Evolutionary conservation across 2,329 filamentous ascomycete genomes (phyloP).

Genomic region (Daldinia sp.): DNA sequence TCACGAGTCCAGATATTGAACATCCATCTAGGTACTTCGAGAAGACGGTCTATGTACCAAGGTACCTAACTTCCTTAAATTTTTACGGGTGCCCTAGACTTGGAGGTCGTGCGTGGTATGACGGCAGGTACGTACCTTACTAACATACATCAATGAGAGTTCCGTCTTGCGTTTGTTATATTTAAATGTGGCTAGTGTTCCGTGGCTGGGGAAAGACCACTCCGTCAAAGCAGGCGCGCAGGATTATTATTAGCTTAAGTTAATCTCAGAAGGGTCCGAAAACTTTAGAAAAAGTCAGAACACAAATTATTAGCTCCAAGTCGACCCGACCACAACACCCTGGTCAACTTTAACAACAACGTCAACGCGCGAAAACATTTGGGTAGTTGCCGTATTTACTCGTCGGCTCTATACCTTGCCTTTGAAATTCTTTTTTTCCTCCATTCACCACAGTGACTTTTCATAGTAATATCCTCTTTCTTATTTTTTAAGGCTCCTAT

Average conservation of each 20-base stretch:
- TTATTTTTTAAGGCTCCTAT: conserved; percentile 22
- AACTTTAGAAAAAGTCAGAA: conserved; percentile 47
- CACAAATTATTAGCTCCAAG: conserved; percentile 42
- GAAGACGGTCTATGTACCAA: no score
- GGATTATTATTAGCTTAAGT: conserved; percentile 9
- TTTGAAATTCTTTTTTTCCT: background rate
- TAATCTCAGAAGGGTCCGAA: conserved; percentile 35
- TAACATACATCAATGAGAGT: no score
- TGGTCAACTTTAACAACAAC: conserved; percentile 28
- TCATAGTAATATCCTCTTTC: conserved; percentile 13
- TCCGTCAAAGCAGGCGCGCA: background rate
- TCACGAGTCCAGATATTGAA: no score
- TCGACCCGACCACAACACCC: conserved; percentile 34
- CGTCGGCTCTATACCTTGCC: conserved; percentile 12
- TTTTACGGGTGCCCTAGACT: background rate
- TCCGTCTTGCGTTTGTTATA: background rate
- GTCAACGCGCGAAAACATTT: conserved; percentile 22
- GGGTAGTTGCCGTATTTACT: conserved; percentile 9
- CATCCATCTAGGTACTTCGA: no score
- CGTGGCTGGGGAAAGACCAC: background rate
- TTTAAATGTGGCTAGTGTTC: conserved; percentile 16
- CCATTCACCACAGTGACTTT: conserved; percentile 20
- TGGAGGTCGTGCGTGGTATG: background rate
- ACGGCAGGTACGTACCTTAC: background rate
- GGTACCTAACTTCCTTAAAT: background rate